A percentile compares a stretch with the other conserved stretches of the same genome.
Conservation (phyloP, 139 green algal species). For the Tetraselmis chui region DNA sequence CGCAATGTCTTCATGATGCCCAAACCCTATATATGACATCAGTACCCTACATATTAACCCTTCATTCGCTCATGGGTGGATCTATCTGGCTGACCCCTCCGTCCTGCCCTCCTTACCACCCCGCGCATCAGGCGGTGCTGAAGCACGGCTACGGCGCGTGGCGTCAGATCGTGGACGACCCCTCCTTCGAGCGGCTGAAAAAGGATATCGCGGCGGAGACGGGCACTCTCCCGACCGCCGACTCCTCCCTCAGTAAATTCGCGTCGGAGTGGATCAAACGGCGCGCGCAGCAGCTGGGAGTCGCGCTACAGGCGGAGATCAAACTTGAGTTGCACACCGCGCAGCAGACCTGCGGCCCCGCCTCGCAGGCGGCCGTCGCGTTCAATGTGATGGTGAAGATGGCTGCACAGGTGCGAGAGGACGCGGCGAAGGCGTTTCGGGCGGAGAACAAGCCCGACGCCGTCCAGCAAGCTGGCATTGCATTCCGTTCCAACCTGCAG, state of each 20-base stretch:
- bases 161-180: not conserved
- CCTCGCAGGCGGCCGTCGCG: not conserved
- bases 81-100: too few species aligned
- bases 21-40: too few species aligned
- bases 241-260: not conserved
- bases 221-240: too few species aligned
- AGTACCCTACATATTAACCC: too few species aligned
- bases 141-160: not conserved
- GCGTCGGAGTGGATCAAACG: not conserved
- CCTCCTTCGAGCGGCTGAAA: not conserved
- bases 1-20: too few species aligned
- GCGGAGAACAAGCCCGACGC: not conserved
- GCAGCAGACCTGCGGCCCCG: not conserved
- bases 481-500: not conserved
- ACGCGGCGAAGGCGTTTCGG: not conserved
- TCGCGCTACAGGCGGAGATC: not conserved
- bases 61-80: too few species aligned
- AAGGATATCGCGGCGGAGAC: not conserved
- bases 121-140: not conserved
- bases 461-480: not conserved
- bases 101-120: too few species aligned
- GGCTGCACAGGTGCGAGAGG: not conserved
- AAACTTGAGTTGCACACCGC: too few species aligned
- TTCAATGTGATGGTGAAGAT: not conserved
- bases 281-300: not conserved